Percentiles rank a stretch among this genome's conserved stretches.
phyloP scores from a whole-genome alignment of 2,329 filamentous ascomycete genomes.

The Rhytidhysteron rufulum region DNA sequence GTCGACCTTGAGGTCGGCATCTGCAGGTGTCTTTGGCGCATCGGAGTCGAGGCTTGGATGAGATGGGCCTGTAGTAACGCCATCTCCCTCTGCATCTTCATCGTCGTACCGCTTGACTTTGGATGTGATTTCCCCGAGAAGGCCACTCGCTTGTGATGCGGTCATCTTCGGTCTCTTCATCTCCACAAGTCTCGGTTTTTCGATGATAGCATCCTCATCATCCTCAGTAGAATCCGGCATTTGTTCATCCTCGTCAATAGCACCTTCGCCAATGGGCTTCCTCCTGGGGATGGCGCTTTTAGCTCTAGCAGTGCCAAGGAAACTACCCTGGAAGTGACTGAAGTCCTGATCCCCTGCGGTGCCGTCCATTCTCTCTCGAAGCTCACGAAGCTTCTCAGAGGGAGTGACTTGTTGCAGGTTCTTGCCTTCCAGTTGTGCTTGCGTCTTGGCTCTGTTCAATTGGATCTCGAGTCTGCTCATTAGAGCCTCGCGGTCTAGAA shows the following conservation, averaged over 20 bases:
- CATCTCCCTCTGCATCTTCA: conserved; percentile 58
- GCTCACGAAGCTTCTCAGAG: conserved; percentile 84
- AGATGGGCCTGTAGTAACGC: conserved; percentile 68
- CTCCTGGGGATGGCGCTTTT: conserved; percentile 38
- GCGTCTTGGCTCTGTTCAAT: conserved; percentile 93
- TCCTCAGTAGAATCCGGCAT: conserved; percentile 39
- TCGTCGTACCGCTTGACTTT: conserved; percentile 71
- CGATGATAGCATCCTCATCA: conserved; percentile 61
- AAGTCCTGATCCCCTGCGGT: conserved; percentile 41
- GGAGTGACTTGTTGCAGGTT: conserved; percentile 82
- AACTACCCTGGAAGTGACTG: conserved; percentile 62
- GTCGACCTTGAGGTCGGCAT: conserved; percentile 57
- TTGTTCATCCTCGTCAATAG: conserved; percentile 34
- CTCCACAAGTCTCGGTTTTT: conserved; percentile 76
- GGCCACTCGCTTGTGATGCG: conserved; percentile 59
- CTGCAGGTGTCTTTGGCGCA: conserved; percentile 63
- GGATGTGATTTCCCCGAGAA: conserved; percentile 68
- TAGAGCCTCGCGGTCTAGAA: conserved; percentile 84
- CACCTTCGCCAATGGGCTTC: conserved; percentile 35
- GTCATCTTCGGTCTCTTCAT: conserved; percentile 68
- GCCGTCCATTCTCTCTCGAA: conserved; percentile 92
- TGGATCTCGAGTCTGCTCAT: conserved; percentile 95
- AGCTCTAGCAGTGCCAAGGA: conserved; percentile 51
- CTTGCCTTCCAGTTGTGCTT: conserved; percentile 93
- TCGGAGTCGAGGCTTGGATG: conserved; percentile 71